phyloP scores from a whole-genome alignment of 169 alveolate genomes.

The Babesia caballi region DNA sequence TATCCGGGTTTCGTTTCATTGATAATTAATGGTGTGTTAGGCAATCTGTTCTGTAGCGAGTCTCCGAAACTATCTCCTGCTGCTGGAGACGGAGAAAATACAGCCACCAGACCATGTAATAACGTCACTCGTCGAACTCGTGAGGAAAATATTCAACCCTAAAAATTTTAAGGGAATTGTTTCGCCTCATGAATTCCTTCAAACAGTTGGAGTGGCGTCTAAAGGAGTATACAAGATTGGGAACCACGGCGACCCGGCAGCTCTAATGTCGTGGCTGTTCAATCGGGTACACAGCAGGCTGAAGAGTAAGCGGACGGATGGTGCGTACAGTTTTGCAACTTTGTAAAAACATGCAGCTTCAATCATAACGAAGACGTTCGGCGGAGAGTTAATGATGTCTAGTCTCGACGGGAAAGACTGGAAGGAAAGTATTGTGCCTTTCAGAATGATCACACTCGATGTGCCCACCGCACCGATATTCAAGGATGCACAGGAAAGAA shows the following conservation, averaged over 20 bases:
- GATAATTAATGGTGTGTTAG: background rate
- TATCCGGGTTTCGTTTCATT: too few relatives aligned
- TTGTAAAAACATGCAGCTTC: constrained; percentile 15
- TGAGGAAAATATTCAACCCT: constrained; percentile 95
- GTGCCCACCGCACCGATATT: constrained; percentile 91
- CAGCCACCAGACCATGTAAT: constrained; percentile 85
- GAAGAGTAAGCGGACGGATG: constrained; percentile 33
- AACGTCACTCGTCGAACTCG: constrained; percentile 87
- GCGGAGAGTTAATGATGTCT: constrained; percentile 83
- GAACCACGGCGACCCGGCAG: constrained; percentile 89
- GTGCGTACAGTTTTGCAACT: background rate
- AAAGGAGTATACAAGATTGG: constrained; percentile 80
- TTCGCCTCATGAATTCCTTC: constrained; percentile 95
- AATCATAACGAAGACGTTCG: constrained; percentile 77
- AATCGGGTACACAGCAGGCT: constrained; percentile 76
- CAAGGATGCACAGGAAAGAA: constrained; percentile 88
- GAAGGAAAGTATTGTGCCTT: constrained; percentile 55
- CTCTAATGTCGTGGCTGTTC: constrained; percentile 90
- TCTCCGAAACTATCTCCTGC: constrained; percentile 62
- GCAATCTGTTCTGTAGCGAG: constrained; percentile 63
- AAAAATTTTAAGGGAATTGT: constrained; percentile 96
- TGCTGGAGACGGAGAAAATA: constrained; percentile 49
- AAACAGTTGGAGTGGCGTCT: constrained; percentile 80
- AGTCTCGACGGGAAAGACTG: constrained; percentile 65
- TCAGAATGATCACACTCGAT: constrained; percentile 68